Evolutionary conservation across 1,284 basidiomycete genomes (phyloP), one percentile per base, ranked within the genome.

Genomic region (Athelia sp.): DNA sequence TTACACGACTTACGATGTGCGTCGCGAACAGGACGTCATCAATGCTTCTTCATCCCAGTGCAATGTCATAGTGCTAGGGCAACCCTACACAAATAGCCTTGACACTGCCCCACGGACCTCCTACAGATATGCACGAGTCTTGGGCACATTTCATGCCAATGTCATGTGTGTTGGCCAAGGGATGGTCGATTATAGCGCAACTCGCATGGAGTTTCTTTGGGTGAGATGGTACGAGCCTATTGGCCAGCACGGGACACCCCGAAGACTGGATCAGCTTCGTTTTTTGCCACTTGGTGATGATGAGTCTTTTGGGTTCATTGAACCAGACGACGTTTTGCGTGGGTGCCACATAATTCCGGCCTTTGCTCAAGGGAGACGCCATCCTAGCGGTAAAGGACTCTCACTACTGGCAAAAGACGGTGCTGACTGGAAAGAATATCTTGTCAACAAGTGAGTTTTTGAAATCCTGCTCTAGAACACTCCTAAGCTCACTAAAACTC

Each of bases 1-100:
- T n/a, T n/a, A n/a, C 53, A 76, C 71, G 0, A 74, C 70, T 1
- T 77, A 78, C 50, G 66, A 78, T 47, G 46, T 73, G 13, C 60
- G 61, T 1, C 61, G 64, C 3, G 58, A 57, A 4, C 67, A 70
- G 46, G 74, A 77, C 48, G 59, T 56, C 1, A 54, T 77, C 46
- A 75, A 71, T 45, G 4, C n/a, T 4, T 67, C 65, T 0, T 45
- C 55, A 1, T 62, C 58, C 1, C 60, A 63, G 26, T 31, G 62
- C 3, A 60, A 73, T 52, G 50, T 75, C 21, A 72, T 75, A 65
- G 53, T 70, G 1, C 51, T 58, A 3, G n/a, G n/a, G n/a, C n/a
- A n/a, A n/a, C n/a, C n/a, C n/a, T n/a, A n/a, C n/a, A n/a, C n/a
- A n/a, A n/a, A n/a, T n/a, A n/a, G n/a, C n/a, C n/a, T n/a, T n/a